Conservation (phyloP, 2,329 filamentous ascomycete genomes). For the Diaporthe sp. region DNA sequence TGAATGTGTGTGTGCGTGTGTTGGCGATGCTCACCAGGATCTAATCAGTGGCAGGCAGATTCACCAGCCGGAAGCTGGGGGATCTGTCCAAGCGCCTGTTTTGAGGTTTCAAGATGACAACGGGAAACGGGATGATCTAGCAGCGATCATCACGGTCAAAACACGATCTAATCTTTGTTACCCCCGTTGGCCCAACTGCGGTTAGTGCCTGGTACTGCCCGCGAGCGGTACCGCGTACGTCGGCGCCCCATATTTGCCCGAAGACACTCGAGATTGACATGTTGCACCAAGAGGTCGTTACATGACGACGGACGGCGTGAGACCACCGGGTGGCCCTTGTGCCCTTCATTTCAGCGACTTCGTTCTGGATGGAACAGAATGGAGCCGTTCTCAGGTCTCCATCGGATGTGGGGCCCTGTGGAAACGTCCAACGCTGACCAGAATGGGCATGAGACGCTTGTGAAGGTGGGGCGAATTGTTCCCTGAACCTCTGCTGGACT, state of each 20-base stretch:
- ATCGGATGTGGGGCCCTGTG: not conserved
- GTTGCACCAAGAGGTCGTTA: conserved; percentile 25
- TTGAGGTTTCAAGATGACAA: conserved; percentile 14
- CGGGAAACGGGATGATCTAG: conserved; percentile 21
- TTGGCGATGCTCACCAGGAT: not conserved
- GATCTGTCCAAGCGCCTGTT: conserved; percentile 6
- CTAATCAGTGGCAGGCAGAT: not conserved
- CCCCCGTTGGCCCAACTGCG: not conserved
- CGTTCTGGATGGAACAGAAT: not conserved
- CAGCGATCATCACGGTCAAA: conserved; percentile 19
- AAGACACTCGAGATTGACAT: conserved; percentile 20
- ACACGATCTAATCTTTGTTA: conserved; percentile 26
- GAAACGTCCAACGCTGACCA: conserved; percentile 14
- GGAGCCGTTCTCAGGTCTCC: not conserved
- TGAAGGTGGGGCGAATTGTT: conserved; percentile 16
- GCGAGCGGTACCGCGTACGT: not conserved
- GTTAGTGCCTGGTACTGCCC: conserved; percentile 7
- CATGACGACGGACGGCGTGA: conserved; percentile 32
- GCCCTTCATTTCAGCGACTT: conserved; percentile 20
- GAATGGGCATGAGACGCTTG: conserved; percentile 22
- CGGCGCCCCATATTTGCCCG: conserved; percentile 24
- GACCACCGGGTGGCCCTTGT: conserved; percentile 26
- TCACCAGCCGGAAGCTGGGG: not conserved
- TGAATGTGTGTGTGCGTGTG: too few species aligned
- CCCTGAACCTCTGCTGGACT: conserved; percentile 1